Base-by-base conservation (phyloP, 352 stramenopile genomes). In the Phytophthora macrochlamydospora region DNA sequence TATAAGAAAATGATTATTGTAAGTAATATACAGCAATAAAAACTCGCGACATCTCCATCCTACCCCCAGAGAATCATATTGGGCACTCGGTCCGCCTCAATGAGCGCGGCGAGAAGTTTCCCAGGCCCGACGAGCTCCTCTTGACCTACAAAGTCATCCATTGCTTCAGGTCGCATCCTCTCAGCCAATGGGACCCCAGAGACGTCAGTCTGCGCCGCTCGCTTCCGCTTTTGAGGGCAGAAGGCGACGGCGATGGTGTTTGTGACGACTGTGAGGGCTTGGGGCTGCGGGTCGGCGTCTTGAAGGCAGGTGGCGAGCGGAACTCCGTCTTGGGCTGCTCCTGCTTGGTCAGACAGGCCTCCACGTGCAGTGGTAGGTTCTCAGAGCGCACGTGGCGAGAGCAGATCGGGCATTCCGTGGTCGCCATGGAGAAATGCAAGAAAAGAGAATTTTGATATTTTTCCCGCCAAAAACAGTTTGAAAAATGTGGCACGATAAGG, bases 1-100 rank as follows among this genome's bases (percentile, higher is more conserved):
- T 50, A 24, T 43, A 33, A 13, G 12, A 74, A 57, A 9, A 33
- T 58, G 1, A 30, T 30, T n/a, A 56, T n/a, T 14, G n/a, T n/a
- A n/a, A n/a, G n/a, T n/a, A n/a, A n/a, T n/a, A n/a, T 24, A 24
- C 18, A 24, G 0, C 18, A 24, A 24, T 24, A 24, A 24, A 29
- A 33, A 24, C 31, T 4, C 5, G 0, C 24, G 9, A 53, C 2
- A 9, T 40, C 35, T 0, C 35, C 6, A 12, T 62, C 55, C 12
- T 75, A 92, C 83, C 87, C 85, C 87, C 87, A 95, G 0, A 95
- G 65, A 65, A 95, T 93, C 85, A 95, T 95, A 60, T 90, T 94
- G 4, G 85, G 87, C 57, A 93, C 80, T 64, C 77, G 79, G 57
- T 93, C 79, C 8, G 76, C 75, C 28, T 91, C 65, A 35, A 92